Evolutionary conservation across 345 rosid species (phyloP).

Genomic region (Eucalyptus pauciflora): DNA sequence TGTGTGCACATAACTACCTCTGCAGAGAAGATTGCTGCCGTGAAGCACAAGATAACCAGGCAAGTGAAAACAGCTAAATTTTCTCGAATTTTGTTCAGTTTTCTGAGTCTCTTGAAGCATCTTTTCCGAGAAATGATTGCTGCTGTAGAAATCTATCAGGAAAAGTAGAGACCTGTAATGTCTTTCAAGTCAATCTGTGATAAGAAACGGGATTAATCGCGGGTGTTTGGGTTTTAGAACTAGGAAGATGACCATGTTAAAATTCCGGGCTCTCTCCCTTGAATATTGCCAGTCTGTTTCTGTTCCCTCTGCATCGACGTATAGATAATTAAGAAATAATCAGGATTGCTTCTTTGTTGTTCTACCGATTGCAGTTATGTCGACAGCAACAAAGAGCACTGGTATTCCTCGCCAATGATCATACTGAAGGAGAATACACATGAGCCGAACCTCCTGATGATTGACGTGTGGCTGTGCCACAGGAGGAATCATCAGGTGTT

Average conservation of each 20-base stretch:
- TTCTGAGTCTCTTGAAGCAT: not conserved
- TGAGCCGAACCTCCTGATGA: not conserved
- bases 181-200: not conserved
- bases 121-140: not conserved
- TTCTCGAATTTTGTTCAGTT: not conserved
- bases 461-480: not conserved
- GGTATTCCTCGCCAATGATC: conserved; percentile 38
- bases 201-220: not conserved
- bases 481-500: not conserved
- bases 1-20: not conserved
- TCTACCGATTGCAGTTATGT: conserved; percentile 23
- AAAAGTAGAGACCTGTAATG: too few species aligned
- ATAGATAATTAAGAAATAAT: not conserved
- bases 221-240: not conserved
- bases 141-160: too few species aligned
- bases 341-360: not conserved
- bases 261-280: not conserved
- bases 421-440: not conserved
- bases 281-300: not conserved
- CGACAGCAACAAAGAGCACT: conserved; percentile 61
- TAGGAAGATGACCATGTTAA: not conserved
- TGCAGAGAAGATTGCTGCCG: not conserved
- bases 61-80: not conserved
- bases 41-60: conserved; percentile 63
- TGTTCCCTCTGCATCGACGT: not conserved